Evolutionary conservation across 345 rosid genomes (phyloP).

Genomic region (Geranium brycei): DNA sequence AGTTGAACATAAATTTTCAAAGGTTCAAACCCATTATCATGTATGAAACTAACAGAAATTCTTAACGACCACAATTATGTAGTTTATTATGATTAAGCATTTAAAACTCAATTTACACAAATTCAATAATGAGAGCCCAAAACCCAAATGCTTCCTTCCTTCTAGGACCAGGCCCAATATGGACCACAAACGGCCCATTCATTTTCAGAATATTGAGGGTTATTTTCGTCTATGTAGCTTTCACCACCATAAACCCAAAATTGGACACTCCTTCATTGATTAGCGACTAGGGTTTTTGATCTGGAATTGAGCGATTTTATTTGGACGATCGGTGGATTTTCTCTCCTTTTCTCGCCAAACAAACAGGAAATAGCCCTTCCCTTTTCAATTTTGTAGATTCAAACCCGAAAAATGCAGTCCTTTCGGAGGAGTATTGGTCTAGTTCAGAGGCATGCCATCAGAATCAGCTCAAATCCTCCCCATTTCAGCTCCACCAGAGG

Average conservation of each 20-base stretch:
- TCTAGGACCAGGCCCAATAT: too few relatives aligned
- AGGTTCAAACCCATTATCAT: too few relatives aligned
- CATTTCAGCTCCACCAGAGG: constrained; percentile 5
- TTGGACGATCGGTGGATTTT: background rate
- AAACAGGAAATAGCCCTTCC: background rate
- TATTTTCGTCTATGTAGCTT: background rate
- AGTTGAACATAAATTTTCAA: too few relatives aligned
- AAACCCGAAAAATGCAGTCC: constrained; percentile 22
- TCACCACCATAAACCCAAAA: background rate
- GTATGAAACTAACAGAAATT: too few relatives aligned
- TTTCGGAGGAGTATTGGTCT: constrained; percentile 15
- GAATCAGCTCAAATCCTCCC: constrained; percentile 2
- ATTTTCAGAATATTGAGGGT: background rate
- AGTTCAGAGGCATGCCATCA: constrained; percentile 15
- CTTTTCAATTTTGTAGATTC: background rate
- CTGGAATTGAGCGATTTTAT: too few relatives aligned
- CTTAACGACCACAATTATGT: too few relatives aligned
- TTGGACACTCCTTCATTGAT: background rate
- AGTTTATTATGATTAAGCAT: too few relatives aligned
- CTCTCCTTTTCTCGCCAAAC: background rate
- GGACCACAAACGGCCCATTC: background rate
- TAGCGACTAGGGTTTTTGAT: too few relatives aligned
- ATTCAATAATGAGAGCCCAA: too few relatives aligned
- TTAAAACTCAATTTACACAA: too few relatives aligned
- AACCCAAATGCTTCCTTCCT: background rate